Evolutionary conservation across 2,329 filamentous ascomycete genomes (phyloP).

Genomic region (Alternaria incomplexa): DNA sequence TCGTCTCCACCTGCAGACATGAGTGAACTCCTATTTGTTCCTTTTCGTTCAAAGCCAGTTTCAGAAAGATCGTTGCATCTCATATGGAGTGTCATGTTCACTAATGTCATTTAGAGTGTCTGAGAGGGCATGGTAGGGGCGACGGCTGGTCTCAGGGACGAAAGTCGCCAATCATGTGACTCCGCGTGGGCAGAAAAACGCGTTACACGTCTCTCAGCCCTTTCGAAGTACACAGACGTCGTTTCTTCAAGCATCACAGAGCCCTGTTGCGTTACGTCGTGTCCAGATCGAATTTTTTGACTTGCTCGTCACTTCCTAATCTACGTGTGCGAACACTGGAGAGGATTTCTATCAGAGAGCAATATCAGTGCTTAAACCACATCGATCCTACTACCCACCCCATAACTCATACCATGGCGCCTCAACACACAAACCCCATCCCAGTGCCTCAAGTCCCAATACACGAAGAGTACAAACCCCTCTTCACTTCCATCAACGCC

Average conservation of each 20-base stretch:
- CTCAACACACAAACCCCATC: background rate
- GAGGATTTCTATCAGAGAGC: too few relatives aligned
- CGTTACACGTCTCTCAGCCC: background rate
- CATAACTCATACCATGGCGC: slow-evolving; percentile 17
- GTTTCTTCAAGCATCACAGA: background rate
- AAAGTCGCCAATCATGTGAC: slow-evolving; percentile 33
- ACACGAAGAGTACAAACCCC: slow-evolving; percentile 14
- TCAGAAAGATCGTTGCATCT: background rate
- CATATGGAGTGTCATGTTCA: background rate
- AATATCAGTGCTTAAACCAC: background rate
- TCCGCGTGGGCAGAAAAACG: slow-evolving; percentile 25
- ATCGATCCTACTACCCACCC: background rate
- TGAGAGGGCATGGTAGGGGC: background rate
- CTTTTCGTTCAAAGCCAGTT: background rate
- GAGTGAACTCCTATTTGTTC: background rate
- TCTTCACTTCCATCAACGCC: slow-evolving; percentile 39
- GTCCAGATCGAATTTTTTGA: too few relatives aligned
- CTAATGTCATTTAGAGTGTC: background rate
- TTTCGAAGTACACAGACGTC: background rate
- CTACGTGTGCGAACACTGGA: background rate
- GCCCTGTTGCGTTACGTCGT: background rate
- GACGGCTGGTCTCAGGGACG: background rate
- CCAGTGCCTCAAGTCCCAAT: slow-evolving; percentile 39
- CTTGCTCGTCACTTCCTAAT: background rate
- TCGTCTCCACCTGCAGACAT: slow-evolving; percentile 1